Evolutionary conservation across 768 basidiomycete genomes (phyloP), one percentile per base, ranked within the genome.

Genomic region (Russula vinacea): DNA sequence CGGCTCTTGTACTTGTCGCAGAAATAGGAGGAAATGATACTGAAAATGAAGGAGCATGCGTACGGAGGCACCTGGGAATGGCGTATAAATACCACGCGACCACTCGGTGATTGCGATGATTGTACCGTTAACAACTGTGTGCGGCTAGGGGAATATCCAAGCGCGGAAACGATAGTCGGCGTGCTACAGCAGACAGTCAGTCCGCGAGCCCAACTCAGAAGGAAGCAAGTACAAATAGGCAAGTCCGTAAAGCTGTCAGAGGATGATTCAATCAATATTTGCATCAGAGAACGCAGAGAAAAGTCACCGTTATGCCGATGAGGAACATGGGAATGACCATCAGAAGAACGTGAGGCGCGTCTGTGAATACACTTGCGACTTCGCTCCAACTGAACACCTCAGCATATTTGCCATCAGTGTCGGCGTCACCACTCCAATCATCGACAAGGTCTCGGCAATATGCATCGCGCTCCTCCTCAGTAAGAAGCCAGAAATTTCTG

Each of bases 361-460:
- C 78, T n/a, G 71, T 78, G 67, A 79, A 80, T 0, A 81, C 78
- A 67, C 71, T 75, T 6, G 71, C 64, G 22, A 87, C 81, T 70
- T 89, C 85, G 9, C 55, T 69, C 85, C 84, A 87, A 64, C 78
- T 82, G 71, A 87, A 86, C 2, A 19, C 37, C 61, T 86, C 82
- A 13, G 66, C 66, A 16, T 78, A 67, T 9, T 78, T 62, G 57
- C 83, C 79, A 59, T 76, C 77, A 59, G 60, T 45, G 67, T 76
- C 69, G 74, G 77, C 65, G 66, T 80, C 56, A 64, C 73, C 61
- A 35, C 63, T 70, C 72, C 58, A 72, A 56, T 56, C 19, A 55
- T 44, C 67, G 70, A 37, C 75, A 66, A 42, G 84, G 75, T 64
- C 83, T 82, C n/a, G 70, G 22, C 63, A 69, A 52, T 63, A 66